Evolutionary conservation across 148 eudicot genomes (phyloP), one percentile per base, ranked within the genome.

Genomic region (Cornus florida): DNA sequence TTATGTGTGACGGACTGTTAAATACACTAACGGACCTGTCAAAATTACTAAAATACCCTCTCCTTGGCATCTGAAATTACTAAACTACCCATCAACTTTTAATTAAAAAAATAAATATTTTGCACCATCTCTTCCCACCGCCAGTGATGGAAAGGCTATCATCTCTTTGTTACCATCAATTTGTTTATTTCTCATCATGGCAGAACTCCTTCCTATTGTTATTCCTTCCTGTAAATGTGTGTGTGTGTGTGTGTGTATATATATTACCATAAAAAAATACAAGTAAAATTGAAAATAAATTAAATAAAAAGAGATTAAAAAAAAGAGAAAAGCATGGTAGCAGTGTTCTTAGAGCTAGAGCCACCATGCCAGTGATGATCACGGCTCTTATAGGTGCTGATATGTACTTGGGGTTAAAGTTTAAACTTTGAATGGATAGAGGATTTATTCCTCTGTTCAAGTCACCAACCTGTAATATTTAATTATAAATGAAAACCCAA

Each of bases 161-260:
- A 96, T 93, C 86, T 96, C 99, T 66, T 96, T 96, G 90, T 96
- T 96, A 12, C 99, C 99, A 84, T 96, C 99, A 39, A 89, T 81
- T 71, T 88, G 92, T 60, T 93, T 83, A 78, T 96, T 94, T 16
- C 86, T 86, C 69, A 84, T 73, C n/a, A 96, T 82, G 2, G 94
- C 98, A 74, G 93, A 96, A 83, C 97, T 96, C 80, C 99, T 89
- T 41, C 92, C 97, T 31, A 94, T 94, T 6, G 99, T 95, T 74
- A 90, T 93, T 77, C 99, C 99, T 91, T 96, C 99, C 99, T 93
- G 83, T 72, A 78, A n/a, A n/a, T n/a, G 9, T 10, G 3, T 22
- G 5, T 70, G 59, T 41, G 4, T 28, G 1, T 28, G 1, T 28
- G 1, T 28, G 1, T 28, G 1, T 28, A 28, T 28, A 28, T 28